These are phyloP conservation scores for Penicillium argentinense DNA, from an alignment of 495 filamentous ascomycete species.

Conservation along the genomic window DNA sequence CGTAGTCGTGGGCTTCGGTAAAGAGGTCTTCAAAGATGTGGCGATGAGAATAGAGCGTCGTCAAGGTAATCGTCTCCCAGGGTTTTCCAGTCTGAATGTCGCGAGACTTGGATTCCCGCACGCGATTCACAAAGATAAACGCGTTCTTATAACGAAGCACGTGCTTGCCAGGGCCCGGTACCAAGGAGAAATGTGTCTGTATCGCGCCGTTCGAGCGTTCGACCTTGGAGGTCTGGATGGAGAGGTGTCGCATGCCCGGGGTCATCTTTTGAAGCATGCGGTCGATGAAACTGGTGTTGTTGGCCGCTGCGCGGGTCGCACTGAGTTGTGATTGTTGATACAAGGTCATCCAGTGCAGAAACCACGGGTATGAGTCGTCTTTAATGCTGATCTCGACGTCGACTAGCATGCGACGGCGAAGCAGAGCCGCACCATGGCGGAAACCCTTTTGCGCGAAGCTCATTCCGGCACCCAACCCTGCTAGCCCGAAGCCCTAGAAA, in stretches of 20 bases:
- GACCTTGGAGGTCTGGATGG: conserved; percentile 63
- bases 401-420: conserved; percentile 85
- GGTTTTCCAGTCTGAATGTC: conserved; percentile 77
- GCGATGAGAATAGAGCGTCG: conserved; percentile 84
- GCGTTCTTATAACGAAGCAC: conserved; percentile 81
- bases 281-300: conserved; percentile 47
- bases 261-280: conserved; percentile 57
- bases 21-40: conserved; percentile 86
- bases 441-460: conserved; percentile 73
- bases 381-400: conserved; percentile 92
- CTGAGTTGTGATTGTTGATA: conserved; percentile 63
- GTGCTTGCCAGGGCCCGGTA: conserved; percentile 86
- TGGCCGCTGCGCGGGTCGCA: conserved; percentile 35
- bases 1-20: conserved; percentile 76
- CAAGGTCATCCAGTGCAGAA: conserved; percentile 88
- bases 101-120: conserved; percentile 72
- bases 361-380: conserved; percentile 91
- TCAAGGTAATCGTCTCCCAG: conserved; percentile 92
- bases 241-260: conserved; percentile 65
- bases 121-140: conserved; percentile 80
- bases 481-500: conserved; percentile 75
- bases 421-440: conserved; percentile 64
- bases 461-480: conserved; percentile 74
- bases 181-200: conserved; percentile 78
- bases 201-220: conserved; percentile 62